These are phyloP conservation scores for Deuterostichococcus epilithicus DNA, from an alignment of 139 green algal genomes.

Conservation along the genomic window DNA sequence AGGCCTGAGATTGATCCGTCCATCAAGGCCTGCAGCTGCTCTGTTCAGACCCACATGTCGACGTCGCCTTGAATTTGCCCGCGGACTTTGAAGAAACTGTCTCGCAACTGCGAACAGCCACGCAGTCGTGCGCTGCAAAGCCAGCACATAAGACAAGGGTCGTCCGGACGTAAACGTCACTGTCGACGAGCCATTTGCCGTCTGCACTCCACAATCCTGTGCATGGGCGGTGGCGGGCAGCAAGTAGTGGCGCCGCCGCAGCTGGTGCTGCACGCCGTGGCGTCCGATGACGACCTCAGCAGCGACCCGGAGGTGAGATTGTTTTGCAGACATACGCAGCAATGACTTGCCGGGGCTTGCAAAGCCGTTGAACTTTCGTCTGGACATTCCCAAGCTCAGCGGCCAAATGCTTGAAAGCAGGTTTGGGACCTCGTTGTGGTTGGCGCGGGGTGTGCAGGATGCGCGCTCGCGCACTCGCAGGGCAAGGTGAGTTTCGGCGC, in stretches of 20 bases:
- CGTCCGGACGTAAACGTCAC: no score
- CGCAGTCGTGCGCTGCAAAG: no score
- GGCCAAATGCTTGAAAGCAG: conserved; percentile 42
- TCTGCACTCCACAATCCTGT: no score
- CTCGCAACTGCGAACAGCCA: no score
- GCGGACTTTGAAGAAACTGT: no score
- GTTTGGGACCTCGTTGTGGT: conserved; percentile 93
- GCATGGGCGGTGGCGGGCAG: not conserved
- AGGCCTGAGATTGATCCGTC: no score
- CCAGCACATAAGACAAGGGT: no score
- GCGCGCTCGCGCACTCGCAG: conserved; percentile 81
- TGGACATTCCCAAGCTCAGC: not conserved
- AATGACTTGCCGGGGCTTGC: not conserved
- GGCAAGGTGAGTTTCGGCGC: conserved; percentile 49
- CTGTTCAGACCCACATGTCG: no score
- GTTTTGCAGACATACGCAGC: not conserved
- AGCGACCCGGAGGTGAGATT: conserved; percentile 17
- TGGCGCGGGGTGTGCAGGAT: conserved; percentile 87
- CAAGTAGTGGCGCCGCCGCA: no score
- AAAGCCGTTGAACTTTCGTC: not conserved
- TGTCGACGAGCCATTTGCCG: no score
- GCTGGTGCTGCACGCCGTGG: conserved; percentile 24
- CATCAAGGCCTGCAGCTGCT: no score
- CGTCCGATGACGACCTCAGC: conserved; percentile 23
- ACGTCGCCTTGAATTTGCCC: no score